Evolutionary conservation across 345 rosid species (phyloP), one percentile per base, ranked within the genome.

Genomic region (Isatis tinctoria): DNA sequence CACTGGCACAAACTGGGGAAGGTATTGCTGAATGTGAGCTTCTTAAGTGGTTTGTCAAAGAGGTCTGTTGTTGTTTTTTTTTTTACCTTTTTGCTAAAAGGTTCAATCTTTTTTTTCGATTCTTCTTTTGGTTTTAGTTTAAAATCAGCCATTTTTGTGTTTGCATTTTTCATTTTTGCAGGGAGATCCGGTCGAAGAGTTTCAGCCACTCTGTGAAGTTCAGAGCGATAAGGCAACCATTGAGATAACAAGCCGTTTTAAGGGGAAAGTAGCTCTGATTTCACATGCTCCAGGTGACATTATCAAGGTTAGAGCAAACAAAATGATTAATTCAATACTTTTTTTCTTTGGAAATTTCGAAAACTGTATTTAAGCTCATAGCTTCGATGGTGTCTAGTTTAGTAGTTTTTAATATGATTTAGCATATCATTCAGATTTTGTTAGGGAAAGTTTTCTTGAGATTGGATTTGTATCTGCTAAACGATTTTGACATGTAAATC

Each of bases 1-100:
- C 96, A 35, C 78, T 90, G 13, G 98, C 98, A 16, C 98, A 94
- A 81, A 94, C 98, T 27, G 98, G 98, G 41, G 98, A 94, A 83
- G 97, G 98, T 52, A 94, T 94, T 76, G 97, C 98, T 16, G 97
- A 94, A 74, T 94, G 97, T 65, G 98, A 94, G 75, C 90, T 94
- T 53, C 87, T 94, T 51, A 86, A 86, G 70, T 94, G 98, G 98
- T 91, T 86, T 77, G 93, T 94, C 43, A 74, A 86, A 72, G 93
- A 94, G 97, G 98, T 88, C 72, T 77, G 83, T 72, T 65, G 6
- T 24, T 64, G 57, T 63, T 18, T 32, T 44, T 44, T 44, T 41
- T 7, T 49, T 20, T 0, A 2, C 10, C 32, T 60, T 32, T 22
- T 28, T 56, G 30, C 62, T 28, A 16, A 24, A 56, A 65, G 5